phyloP scores from a whole-genome alignment of 768 basidiomycete genomes.

The Termitomyces sp. region DNA sequence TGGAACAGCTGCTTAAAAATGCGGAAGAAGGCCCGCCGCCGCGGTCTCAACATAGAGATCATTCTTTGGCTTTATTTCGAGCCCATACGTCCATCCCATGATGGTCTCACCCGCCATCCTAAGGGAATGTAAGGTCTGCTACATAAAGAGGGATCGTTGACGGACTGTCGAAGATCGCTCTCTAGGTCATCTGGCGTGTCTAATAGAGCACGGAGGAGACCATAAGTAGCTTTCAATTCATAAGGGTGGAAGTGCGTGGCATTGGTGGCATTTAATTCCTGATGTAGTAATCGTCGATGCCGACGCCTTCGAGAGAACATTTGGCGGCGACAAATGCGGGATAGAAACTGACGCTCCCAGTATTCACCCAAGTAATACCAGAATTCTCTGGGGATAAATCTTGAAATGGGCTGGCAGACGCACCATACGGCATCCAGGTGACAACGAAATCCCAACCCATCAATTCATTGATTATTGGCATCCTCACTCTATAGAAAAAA shows the following conservation, averaged over 20 bases:
- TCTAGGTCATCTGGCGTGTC: slow-evolving; percentile 17
- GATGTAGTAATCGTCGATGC: slow-evolving; percentile 22
- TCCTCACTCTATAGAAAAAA: neutral
- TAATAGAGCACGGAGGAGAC: slow-evolving; percentile 22
- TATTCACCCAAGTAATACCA: slow-evolving; percentile 6
- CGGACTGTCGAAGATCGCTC: slow-evolving; percentile 13
- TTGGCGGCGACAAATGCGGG: neutral
- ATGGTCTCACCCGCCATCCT: slow-evolving; percentile 25
- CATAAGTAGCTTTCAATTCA: slow-evolving; percentile 19
- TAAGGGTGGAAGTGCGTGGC: slow-evolving; percentile 19
- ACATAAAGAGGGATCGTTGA: neutral
- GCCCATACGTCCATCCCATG: slow-evolving; percentile 31
- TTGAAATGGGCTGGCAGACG: neutral
- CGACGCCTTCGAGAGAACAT: slow-evolving; percentile 17
- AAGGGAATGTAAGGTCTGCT: neutral
- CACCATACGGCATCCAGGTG: slow-evolving; percentile 16
- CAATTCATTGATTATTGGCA: slow-evolving; percentile 23
- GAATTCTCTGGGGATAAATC: neutral
- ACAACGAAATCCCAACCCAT: slow-evolving; percentile 21
- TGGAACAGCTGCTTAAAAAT: slow-evolving; percentile 24
- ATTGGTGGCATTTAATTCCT: slow-evolving; percentile 19
- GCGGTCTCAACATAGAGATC: slow-evolving; percentile 33
- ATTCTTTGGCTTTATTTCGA: slow-evolving; percentile 26
- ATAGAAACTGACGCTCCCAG: neutral
- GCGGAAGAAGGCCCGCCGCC: slow-evolving; percentile 24